phyloP scores from a whole-genome alignment of 768 basidiomycete species.

The Tremella fuciformis region DNA sequence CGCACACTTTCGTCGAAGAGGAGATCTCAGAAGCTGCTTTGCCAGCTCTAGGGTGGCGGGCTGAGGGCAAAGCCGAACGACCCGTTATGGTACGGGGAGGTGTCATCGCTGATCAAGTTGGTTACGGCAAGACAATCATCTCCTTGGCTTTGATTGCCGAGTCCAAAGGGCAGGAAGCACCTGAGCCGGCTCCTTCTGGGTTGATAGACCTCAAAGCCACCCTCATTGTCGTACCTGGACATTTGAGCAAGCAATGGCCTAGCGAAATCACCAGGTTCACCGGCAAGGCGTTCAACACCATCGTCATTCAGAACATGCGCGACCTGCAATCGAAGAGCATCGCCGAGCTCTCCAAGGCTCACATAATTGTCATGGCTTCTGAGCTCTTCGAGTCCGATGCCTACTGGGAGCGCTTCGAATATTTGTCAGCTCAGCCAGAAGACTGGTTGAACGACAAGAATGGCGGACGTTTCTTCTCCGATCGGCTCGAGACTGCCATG shows the following conservation, averaged over 20 bases:
- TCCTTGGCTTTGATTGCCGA: slow-evolving; percentile 83
- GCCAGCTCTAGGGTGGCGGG: slow-evolving; percentile 83
- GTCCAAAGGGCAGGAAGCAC: slow-evolving; percentile 52
- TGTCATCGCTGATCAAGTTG: slow-evolving; percentile 92
- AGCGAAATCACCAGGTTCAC: slow-evolving; percentile 82
- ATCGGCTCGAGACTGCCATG: slow-evolving; percentile 67
- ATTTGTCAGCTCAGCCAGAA: slow-evolving; percentile 39
- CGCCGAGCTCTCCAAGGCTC: slow-evolving; percentile 71
- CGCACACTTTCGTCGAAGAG: slow-evolving; percentile 76
- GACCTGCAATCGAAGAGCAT: slow-evolving; percentile 72
- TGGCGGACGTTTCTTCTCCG: slow-evolving; percentile 84
- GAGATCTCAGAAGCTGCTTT: slow-evolving; percentile 89
- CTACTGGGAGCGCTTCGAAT: slow-evolving; percentile 54
- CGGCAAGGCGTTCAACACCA: slow-evolving; percentile 61
- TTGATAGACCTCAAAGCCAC: slow-evolving; percentile 72
- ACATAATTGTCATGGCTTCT: slow-evolving; percentile 80
- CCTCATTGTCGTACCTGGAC: slow-evolving; percentile 80
- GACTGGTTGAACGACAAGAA: slow-evolving; percentile 53
- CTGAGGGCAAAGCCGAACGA: slow-evolving; percentile 83
- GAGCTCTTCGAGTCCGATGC: slow-evolving; percentile 76
- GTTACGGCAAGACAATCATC: slow-evolving; percentile 95
- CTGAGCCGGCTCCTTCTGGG: slow-evolving; percentile 35
- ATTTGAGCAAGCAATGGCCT: slow-evolving; percentile 84
- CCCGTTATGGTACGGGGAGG: slow-evolving; percentile 76
- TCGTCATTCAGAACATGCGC: slow-evolving; percentile 65